phyloP scores from a whole-genome alignment of 768 basidiomycete genomes.

The Mycena chlorophos region DNA sequence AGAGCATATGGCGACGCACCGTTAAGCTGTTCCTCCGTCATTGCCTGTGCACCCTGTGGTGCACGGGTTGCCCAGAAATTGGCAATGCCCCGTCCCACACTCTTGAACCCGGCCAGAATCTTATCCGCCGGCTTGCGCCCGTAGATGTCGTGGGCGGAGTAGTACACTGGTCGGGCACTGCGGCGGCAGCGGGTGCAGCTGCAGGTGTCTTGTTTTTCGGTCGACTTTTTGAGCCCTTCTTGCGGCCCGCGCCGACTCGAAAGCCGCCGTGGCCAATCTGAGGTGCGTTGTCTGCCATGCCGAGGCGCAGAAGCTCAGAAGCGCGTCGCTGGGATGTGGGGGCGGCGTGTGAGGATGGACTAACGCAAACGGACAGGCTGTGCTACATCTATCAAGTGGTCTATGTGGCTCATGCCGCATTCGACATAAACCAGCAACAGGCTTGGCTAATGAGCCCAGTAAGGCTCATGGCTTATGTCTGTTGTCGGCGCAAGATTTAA shows the following conservation, averaged over 20 bases:
- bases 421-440: too few species aligned
- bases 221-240: not conserved
- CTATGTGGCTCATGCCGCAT: too few species aligned
- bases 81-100: not conserved
- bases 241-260: not conserved
- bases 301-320: not conserved
- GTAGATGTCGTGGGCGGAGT: not conserved
- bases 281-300: not conserved
- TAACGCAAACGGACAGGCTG: too few species aligned
- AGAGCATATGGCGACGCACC: not conserved
- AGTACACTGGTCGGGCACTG: not conserved
- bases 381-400: too few species aligned
- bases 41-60: not conserved
- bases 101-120: not conserved
- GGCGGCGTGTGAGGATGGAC: too few species aligned
- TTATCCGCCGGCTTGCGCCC: not conserved
- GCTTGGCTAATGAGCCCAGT: too few species aligned
- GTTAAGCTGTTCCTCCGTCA: not conserved
- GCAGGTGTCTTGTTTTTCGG: not conserved
- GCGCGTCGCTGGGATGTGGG: too few species aligned
- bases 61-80: not conserved
- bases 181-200: not conserved
- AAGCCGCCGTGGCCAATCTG: not conserved
- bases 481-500: constrained; percentile 5
- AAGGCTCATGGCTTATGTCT: constrained; percentile 14